Base-by-base conservation (phyloP, 768 basidiomycete species). In the Mycena filopes region DNA sequence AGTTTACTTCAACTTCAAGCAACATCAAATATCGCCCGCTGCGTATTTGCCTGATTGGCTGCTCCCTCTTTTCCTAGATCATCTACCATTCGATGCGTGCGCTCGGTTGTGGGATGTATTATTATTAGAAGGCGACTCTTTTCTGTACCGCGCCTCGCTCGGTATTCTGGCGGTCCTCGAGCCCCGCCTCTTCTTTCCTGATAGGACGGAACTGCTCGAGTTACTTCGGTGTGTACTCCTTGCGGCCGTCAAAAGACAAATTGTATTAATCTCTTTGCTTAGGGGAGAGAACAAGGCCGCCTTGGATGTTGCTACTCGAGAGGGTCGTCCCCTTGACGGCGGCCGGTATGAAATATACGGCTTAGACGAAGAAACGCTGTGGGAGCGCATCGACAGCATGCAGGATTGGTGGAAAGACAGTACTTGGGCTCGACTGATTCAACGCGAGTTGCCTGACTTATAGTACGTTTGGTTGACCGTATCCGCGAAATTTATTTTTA, bases 1-100 rank as follows among this genome's bases (percentile, higher is more conserved):
- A 95, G 94, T 97, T 66, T 96, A 95, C 75, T 93, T 95, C 80
- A 96, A 96, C 79, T 96, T 96, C 79, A 95, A 96, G 75, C 93
- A 95, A 71, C 93, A 96, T 74, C 93, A 95, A 67, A 87, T 97
- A 72, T 91, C 94, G 1, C 95, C 95, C 2, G 80, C 88, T 3
- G 84, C 88, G n/a, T 97, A 96, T 80, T 82, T 97, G 18, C 86
- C 84, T 0, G 89, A 89, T 62, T 97, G 95, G 95, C 71, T 97
- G 28, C 72, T 91, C 31, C 88, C 95, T 0, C 79, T 95, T 18
- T 97, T 95, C 74, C 77, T 94, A 40, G 85, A 93, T 67, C 94
- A 95, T 74, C 80, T 97, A n/a, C 94, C 94, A 0, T 92, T 97
- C 74, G 95, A 96, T 71, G 91, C 92, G 8, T 93, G 94, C 66